Conservation (phyloP, 495 filamentous ascomycete species). For the Podospora australis region DNA sequence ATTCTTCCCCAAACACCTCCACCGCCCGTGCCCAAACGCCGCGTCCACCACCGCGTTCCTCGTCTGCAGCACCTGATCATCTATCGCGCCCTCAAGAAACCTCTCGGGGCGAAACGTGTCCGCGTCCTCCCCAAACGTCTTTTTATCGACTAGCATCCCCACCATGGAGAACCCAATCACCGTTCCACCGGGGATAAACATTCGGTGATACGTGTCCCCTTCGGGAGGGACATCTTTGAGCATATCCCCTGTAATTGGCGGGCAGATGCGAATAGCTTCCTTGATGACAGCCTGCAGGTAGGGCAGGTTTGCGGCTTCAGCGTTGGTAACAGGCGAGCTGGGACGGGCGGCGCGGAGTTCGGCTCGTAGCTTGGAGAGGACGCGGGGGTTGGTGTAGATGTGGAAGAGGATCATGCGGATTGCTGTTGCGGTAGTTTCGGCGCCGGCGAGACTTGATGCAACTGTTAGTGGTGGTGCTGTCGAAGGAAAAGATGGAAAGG, state of each 20-base stretch:
- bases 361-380: conserved; percentile 59
- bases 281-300: conserved; percentile 74
- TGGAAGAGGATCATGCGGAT: conserved; percentile 74
- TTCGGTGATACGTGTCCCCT: conserved; percentile 41
- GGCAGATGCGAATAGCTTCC: conserved; percentile 66
- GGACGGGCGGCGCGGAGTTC: conserved; percentile 63
- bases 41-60: conserved; percentile 24
- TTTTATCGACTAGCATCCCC: conserved; percentile 20
- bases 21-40: conserved; percentile 27
- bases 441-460: conserved; percentile 55
- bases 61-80: conserved; percentile 12
- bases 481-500: neutral
- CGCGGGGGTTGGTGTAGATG: conserved; percentile 57
- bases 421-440: conserved; percentile 79
- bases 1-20: conserved; percentile 29
- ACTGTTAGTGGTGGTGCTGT: neutral
- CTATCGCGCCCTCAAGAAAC: conserved; percentile 24
- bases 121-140: conserved; percentile 31
- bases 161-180: conserved; percentile 22
- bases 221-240: conserved; percentile 37
- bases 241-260: conserved; percentile 35
- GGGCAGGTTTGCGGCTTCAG: conserved; percentile 44
- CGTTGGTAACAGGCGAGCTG: conserved; percentile 26
- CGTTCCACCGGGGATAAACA: conserved; percentile 44
- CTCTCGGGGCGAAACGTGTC: conserved; percentile 40